Evolutionary conservation across 2,329 filamentous ascomycete genomes (phyloP), one percentile per base, ranked within the genome.

Genomic region (Ophiostoma ips): DNA sequence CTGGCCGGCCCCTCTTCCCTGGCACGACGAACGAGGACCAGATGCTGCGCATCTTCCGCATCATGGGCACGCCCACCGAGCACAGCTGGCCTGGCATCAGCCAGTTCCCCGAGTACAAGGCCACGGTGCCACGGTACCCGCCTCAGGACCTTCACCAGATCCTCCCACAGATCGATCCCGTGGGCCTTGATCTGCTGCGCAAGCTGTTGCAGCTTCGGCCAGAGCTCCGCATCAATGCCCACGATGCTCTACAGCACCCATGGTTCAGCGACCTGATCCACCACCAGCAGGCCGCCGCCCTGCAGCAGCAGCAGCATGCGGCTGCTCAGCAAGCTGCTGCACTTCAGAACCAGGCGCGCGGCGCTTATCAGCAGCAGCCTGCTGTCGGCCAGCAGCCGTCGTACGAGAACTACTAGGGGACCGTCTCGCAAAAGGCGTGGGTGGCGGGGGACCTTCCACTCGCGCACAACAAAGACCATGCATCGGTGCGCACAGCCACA

Each of bases 1-100:
- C 90, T 0, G 92, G 92, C 4, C 79, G 92, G 16, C 92, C 92
- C 0, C 76, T 98, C 7, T 98, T 98, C 70, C 92, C 92, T 0
- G 92, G 92, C 52, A 98, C 92, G 2, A 95, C 92, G 35, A 98
- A 98, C 64, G 92, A 98, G 66, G 92, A 98, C 63, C 92, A 98
- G 66, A 81, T 96, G 48, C 77, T 94, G 55, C 88, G 94, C 64
- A 98, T 98, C 66, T 98, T 98, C 76, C 80, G 92, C 53, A 83
- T 98, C 54, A 98, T 98, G 92, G 92, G 92, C 54, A 98, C 92
- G 0, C 92, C 92, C 0, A 94, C 87, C 0, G 92, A 98, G 66
- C 81, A 88, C 41, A 88, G 85, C 5, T 98, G 92, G 92, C 90
- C 90, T 0, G 89, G 89, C 38, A 94, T 98, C 62, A 87, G 84